phyloP scores from a whole-genome alignment of 139 green algal species.

The Dunaliella sp. region DNA sequence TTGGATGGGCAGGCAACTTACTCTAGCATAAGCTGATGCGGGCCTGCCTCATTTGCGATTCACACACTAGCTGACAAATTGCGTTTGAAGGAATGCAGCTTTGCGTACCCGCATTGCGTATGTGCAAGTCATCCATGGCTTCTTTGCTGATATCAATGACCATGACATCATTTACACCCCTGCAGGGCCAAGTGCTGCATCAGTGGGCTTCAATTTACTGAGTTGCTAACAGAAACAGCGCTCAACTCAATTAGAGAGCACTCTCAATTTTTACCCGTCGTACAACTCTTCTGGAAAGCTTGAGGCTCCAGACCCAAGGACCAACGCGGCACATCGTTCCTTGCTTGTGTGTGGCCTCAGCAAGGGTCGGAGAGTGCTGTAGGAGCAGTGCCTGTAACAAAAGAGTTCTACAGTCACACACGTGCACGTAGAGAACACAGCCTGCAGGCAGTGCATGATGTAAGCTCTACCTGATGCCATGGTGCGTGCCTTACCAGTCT shows the following conservation, averaged over 20 bases:
- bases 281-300: slow-evolving; percentile 22
- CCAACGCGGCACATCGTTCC: not conserved
- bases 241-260: too few relatives aligned
- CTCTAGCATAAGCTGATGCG: too few relatives aligned
- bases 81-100: too few relatives aligned
- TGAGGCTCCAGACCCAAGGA: slow-evolving; percentile 5
- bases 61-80: too few relatives aligned
- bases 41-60: too few relatives aligned
- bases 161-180: slow-evolving; percentile 15
- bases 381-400: slow-evolving; percentile 8
- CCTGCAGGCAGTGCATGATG: not conserved
- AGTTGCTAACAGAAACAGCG: not conserved
- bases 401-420: not conserved
- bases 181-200: not conserved
- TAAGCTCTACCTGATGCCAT: too few relatives aligned
- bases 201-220: not conserved
- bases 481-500: not conserved
- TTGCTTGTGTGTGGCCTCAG: not conserved
- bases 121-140: not conserved
- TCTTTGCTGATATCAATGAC: not conserved
- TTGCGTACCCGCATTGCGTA: not conserved
- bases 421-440: not conserved
- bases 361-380: not conserved
- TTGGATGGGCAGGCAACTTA: too few relatives aligned
- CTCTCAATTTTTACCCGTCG: not conserved